These are phyloP conservation scores for Candida parachauliodes DNA, from an alignment of 805 yeast genomes.

Conservation along the genomic window DNA sequence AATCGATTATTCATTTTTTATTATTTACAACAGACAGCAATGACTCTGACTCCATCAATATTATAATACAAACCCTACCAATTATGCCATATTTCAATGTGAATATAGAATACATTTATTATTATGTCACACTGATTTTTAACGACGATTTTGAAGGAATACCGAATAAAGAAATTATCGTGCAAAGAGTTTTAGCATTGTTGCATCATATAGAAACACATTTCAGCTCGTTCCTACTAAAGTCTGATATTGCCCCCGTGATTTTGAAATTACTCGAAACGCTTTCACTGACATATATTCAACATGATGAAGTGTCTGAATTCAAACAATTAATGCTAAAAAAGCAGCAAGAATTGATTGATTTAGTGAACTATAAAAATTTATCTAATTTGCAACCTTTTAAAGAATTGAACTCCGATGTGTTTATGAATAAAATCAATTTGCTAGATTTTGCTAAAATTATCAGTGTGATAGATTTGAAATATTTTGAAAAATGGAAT, in stretches of 20 bases:
- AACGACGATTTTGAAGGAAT: constrained; percentile 15
- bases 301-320: constrained; percentile 35
- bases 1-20: constrained; percentile 73
- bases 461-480: constrained; percentile 63
- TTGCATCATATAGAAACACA: constrained; percentile 54
- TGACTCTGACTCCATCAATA: constrained; percentile 14
- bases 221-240: constrained; percentile 69
- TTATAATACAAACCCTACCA: constrained; percentile 28
- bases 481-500: constrained; percentile 69
- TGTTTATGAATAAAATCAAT: constrained; percentile 52
- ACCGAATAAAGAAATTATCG: constrained; percentile 25
- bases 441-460: constrained; percentile 55
- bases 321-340: constrained; percentile 51
- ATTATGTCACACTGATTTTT: constrained; percentile 4
- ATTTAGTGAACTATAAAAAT: constrained; percentile 12
- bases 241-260: constrained; percentile 56
- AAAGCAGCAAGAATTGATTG: constrained; percentile 42
- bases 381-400: constrained; percentile 17
- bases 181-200: constrained; percentile 50
- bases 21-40: constrained; percentile 28
- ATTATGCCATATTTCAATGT: constrained; percentile 31
- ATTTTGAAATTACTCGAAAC: constrained; percentile 49
- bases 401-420: constrained; percentile 32
- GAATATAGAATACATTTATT: constrained; percentile 18
- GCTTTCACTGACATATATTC: constrained; percentile 21